Evolutionary conservation across 2,329 filamentous ascomycete genomes (phyloP), one percentile per base, ranked within the genome.

Genomic region (Xylariales sp.): DNA sequence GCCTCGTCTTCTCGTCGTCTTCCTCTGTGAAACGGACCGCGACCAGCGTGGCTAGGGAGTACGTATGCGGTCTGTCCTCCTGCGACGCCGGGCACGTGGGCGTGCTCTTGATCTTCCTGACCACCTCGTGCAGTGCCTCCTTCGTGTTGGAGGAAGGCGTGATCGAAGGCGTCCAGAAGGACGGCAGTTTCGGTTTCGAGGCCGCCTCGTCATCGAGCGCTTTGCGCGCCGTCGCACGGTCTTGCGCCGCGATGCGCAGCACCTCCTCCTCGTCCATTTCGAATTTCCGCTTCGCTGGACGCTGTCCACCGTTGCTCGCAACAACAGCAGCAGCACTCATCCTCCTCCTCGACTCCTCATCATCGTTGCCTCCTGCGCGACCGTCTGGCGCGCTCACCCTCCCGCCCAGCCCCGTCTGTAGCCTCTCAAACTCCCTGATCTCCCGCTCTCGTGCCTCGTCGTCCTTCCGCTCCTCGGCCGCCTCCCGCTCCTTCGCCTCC

Each of bases 121-220:
- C 64, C 28, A 76, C 65, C 5, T 74, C 64, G 55, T 80, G 70
- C 39, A 81, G 68, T 39, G 73, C 68, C 36, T 71, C 66, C 34
- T 76, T 76, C 27, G 73, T 76, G 44, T 82, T 79, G 33, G 78
- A 77, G 0, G 73, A 72, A 1, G 88, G 88, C 0, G 86, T 94
- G 43, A 91, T 76, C 0, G 85, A 87, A 0, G 89, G 91, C 1
- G 91, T 84, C 93, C 91, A 97, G 66, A 97, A 97, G 0, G 88
- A 94, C 0, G 88, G 87, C 0, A 95, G 67, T 12, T 76, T 74
- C 1, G 79, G 76, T 62, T 84, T 86, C 7, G 76, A 70, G 3
- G 80, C 75, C 68, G 83, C 86, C 60, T 94, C 87, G 31, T 79
- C 76, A 39, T 87, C 80, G 43, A 93, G 74, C 15, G 80, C 79